Conservation (phyloP, 495 filamentous ascomycete genomes). For the Tuber magnatum region DNA sequence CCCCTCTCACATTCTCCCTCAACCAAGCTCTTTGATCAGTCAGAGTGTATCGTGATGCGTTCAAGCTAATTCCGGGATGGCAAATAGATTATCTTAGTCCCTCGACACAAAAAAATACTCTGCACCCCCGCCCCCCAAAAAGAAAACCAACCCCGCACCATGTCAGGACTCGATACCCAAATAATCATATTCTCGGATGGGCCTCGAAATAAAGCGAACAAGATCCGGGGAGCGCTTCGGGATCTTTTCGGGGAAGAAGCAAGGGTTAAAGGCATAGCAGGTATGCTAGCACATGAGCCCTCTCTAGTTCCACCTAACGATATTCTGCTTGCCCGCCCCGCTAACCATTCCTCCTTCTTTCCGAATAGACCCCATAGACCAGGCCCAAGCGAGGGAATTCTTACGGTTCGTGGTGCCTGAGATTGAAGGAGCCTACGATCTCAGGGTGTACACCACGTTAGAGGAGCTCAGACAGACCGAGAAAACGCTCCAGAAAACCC, state of each 20-base stretch:
- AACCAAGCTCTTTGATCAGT: background rate
- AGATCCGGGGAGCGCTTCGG: background rate
- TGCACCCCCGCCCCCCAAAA: background rate
- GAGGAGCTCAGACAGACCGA: too few relatives aligned
- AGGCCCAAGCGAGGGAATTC: background rate
- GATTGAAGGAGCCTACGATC: background rate
- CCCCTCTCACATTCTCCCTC: background rate
- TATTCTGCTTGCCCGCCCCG: background rate
- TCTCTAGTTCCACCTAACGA: background rate
- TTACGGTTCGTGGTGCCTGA: background rate
- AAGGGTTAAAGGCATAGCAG: accelerated
- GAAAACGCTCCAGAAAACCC: background rate
- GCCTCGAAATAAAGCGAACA: too few relatives aligned
- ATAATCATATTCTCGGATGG: too few relatives aligned
- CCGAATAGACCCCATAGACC: background rate
- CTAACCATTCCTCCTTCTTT: background rate
- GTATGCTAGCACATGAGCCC: background rate
- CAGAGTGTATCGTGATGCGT: background rate
- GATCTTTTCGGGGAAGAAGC: background rate
- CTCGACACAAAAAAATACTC: background rate
- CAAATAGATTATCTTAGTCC: background rate
- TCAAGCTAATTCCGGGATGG: background rate
- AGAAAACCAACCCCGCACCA: too few relatives aligned
- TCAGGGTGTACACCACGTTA: background rate
- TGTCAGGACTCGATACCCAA: too few relatives aligned